phyloP scores from a whole-genome alignment of 495 filamentous ascomycete species.

The Hypoxylon fuscum region DNA sequence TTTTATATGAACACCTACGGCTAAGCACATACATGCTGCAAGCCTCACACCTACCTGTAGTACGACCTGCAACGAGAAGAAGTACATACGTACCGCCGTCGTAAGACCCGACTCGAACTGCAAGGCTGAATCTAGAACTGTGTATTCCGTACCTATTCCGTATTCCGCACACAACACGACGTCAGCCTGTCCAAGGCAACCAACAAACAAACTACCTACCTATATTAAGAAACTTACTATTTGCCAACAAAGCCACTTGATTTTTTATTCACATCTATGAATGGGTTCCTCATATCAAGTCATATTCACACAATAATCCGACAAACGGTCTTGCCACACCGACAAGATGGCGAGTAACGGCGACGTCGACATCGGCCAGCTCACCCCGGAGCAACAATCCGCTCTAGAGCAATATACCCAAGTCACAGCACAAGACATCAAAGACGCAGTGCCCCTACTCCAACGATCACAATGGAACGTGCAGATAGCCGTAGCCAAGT shows the following conservation, averaged over 20 bases:
- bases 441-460: constrained; percentile 81
- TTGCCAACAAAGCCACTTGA: not conserved
- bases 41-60: not conserved
- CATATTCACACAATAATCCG: not conserved
- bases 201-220: not conserved
- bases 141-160: not conserved
- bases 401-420: constrained; percentile 87
- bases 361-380: constrained; percentile 70
- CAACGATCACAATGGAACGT: constrained; percentile 95
- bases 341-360: constrained; percentile 47
- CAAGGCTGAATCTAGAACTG: constrained; percentile 19
- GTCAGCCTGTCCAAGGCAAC: not conserved
- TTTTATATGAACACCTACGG: not conserved
- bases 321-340: constrained; percentile 1
- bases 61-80: constrained; percentile 1
- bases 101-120: constrained; percentile 5
- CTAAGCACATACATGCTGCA: constrained; percentile 1
- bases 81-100: too few relatives aligned
- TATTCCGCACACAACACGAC: not conserved
- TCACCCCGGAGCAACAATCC: constrained; percentile 77
- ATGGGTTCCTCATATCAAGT: constrained; percentile 17
- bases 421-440: constrained; percentile 82
- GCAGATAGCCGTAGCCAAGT: constrained; percentile 93
- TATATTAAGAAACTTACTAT: not conserved
- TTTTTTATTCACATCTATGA: not conserved